Evolutionary conservation across 2,329 filamentous ascomycete genomes (phyloP), one percentile per base, ranked within the genome.

Genomic region (Fusarium newnesense): DNA sequence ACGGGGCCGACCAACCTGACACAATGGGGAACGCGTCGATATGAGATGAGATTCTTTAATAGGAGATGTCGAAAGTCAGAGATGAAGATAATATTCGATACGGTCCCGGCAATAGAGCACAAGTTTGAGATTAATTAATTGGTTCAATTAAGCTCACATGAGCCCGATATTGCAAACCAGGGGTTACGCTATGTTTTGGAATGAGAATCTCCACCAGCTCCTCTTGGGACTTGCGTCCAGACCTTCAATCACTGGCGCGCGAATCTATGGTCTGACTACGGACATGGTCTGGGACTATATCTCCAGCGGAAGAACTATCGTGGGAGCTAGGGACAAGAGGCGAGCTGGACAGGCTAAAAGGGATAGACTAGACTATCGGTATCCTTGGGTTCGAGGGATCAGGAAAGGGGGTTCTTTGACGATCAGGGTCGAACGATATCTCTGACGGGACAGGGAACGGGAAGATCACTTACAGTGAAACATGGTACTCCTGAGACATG

Each of bases 111-210:
- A 57, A 57, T 50, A 21, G 28, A 49, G 57, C 21, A 49, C 44
- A n/a, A 18, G 70, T 42, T 63, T 60, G 36, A 59, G 47, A 71
- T 73, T 70, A 66, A 73, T 73, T 73, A 61, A 72, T 61, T 74
- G 67, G 42, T 46, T 61, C 63, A 69, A 73, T 70, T 46, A 74
- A 72, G 67, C 54, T 73, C 71, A 59, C 53, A 62, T 73, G 59
- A 62, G 36, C 15, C 39, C 57, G 67, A 73, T 58, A 69, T 74
- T 71, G 47, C 54, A 46, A 57, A 56, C 47, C 43, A 65, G 63
- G 71, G 67, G 39, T 47, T 54, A 36, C 13, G 54, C 18, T 42
- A 47, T 32, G 54, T 62, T 67, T 73, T 73, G 71, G 58, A 74
- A 73, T 68, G 67, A 52, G 40, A 52, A 57, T 47, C 40, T 42